These are phyloP conservation scores for Dactylellina drechsleri DNA, from an alignment of 2,329 filamentous ascomycete genomes.

Conservation along the genomic window DNA sequence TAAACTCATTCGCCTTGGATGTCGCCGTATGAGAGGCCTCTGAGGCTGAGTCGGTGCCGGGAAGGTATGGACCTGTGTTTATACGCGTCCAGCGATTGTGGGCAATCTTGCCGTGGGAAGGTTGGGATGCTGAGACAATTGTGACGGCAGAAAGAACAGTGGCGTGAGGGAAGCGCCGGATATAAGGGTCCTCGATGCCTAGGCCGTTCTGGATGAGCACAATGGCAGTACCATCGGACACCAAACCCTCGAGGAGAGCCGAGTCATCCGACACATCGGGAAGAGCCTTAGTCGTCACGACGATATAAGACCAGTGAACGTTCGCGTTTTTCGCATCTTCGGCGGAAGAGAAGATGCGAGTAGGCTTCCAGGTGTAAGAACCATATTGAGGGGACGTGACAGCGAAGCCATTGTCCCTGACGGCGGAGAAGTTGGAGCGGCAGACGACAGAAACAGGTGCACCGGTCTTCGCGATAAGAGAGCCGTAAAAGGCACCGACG, in stretches of 20 bases:
- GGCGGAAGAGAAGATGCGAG: constrained; percentile 70
- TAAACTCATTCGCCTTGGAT: constrained; percentile 56
- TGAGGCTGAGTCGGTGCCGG: constrained; percentile 66
- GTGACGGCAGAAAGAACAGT: constrained; percentile 69
- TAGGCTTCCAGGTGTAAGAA: constrained; percentile 72
- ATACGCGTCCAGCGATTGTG: constrained; percentile 60
- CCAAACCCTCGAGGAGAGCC: constrained; percentile 44
- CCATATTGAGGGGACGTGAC: constrained; percentile 75
- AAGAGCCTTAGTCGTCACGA: constrained; percentile 77
- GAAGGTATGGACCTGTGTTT: constrained; percentile 62
- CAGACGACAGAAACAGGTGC: constrained; percentile 75
- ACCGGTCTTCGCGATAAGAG: constrained; percentile 60
- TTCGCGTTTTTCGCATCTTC: constrained; percentile 67
- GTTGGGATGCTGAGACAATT: constrained; percentile 68
- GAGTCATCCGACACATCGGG: constrained; percentile 61
- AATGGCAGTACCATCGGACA: constrained; percentile 64
- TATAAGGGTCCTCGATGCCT: constrained; percentile 69
- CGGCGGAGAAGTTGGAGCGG: constrained; percentile 76
- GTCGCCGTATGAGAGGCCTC: constrained; percentile 53
- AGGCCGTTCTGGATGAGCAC: constrained; percentile 73
- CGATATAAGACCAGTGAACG: constrained; percentile 71
- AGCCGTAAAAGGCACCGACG: constrained; percentile 57
- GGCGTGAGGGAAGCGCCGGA: constrained; percentile 65
- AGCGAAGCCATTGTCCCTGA: constrained; percentile 71
- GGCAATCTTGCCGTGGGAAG: constrained; percentile 64